phyloP scores from a whole-genome alignment of 2,329 filamentous ascomycete genomes.

The Phoma herbarum region DNA sequence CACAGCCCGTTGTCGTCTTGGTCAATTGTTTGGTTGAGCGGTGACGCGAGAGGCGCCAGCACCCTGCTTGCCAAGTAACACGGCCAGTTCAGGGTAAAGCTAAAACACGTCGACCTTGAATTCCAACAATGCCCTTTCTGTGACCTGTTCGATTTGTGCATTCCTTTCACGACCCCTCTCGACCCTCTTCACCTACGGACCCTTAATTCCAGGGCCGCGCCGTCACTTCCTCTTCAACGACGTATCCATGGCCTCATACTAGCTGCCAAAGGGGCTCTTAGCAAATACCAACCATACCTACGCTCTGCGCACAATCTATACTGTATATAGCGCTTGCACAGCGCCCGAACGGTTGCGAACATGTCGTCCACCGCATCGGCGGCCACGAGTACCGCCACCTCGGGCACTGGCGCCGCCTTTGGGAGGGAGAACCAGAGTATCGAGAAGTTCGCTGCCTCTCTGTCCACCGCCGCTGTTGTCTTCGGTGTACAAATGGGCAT shows the following conservation, averaged over 20 bases:
- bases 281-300: conserved; percentile 3
- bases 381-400: neutral
- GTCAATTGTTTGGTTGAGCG: conserved; percentile 13
- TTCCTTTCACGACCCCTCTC: conserved; percentile 18
- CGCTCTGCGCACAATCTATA: conserved; percentile 10
- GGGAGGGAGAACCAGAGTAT: conserved; percentile 44
- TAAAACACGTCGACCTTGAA: conserved; percentile 19
- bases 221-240: neutral
- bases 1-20: neutral
- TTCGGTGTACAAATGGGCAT: conserved; percentile 47
- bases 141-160: conserved; percentile 14
- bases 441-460: conserved; percentile 49
- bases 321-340: conserved; percentile 12
- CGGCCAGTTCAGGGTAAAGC: conserved; percentile 10
- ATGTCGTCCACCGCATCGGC: conserved; percentile 8
- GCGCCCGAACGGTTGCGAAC: neutral
- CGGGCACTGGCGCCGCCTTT: conserved; percentile 1
- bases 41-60: conserved; percentile 20
- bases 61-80: conserved; percentile 13
- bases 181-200: conserved; percentile 3
- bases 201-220: conserved; percentile 7
- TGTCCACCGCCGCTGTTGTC: conserved; percentile 47
- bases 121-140: conserved; percentile 15
- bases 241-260: conserved; percentile 13
- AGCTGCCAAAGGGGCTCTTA: conserved; percentile 5